Base-by-base conservation (phyloP, 2,329 filamentous ascomycete species). In the Aspergillus hortae region DNA sequence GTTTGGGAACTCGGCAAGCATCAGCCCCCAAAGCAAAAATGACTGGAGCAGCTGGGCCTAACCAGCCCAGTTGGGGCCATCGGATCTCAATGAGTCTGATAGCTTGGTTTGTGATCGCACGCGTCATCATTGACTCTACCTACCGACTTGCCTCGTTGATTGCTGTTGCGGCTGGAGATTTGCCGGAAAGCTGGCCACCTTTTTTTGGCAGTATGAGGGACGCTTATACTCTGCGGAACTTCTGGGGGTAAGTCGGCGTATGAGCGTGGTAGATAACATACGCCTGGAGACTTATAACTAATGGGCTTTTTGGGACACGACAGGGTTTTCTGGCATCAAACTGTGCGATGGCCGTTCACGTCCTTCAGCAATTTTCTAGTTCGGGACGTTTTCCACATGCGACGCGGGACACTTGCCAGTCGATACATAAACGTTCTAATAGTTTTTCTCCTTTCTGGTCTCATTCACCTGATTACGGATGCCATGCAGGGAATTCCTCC, bases 201-300 rank as follows among this genome's bases (percentile, higher is more conserved):
- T 23, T 58, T 6, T 66, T 65, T 44, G 63, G 59, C 9, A 56
- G 56, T 15, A 57, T 59, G 30, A 54, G 47, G 36, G 58, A 67
- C 50, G 52, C 58, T 7, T 64, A 61, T 40, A 65, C 64, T 4
- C 6, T 67, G 14, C 58, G 63, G 11, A 55, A 59, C 4, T 65
- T 60, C 27, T 68, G 65, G 65, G 17, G 19, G 19, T 19, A 19
- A 19, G 19, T 19, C 19, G 19, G 1, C 19, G 19, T 19, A 30
- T 30, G 27, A 3, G 10, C 27, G 7, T 30, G 27, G 3, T 30
- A 30, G 7, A 30, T 5, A 30, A 11, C 10, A 30, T 7, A 11
- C 6, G 6, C 27, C 1, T 30, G 27, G n/a, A 4, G 15, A 38
- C n/a, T n/a, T 14, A 15, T n/a, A 6, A 7, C 35, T 38, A n/a